Conservation (phyloP, 257 asterid species). For the Schizonepeta tenuifolia region DNA sequence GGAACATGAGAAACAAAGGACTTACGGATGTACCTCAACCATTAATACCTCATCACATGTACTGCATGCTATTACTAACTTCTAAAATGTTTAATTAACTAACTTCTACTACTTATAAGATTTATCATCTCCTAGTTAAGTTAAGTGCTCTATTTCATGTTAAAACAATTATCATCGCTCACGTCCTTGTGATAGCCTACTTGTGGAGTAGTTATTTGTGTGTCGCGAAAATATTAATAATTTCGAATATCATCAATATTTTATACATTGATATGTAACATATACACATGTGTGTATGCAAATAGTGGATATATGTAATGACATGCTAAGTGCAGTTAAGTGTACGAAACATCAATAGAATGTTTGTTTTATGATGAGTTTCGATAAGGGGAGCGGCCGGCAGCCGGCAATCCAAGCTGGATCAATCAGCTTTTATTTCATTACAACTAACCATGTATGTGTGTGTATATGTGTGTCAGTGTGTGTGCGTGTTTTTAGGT, state of each 20-base stretch:
- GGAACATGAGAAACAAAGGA: conserved; percentile 39
- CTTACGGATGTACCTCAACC: conserved; percentile 62
- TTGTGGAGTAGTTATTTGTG: no score
- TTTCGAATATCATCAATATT: no score
- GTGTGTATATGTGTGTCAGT: no score
- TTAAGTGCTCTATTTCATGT: no score
- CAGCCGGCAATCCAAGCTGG: conserved; percentile 26
- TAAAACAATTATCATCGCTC: no score
- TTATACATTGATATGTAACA: no score
- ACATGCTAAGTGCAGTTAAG: neutral
- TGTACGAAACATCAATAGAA: neutral
- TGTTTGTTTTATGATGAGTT: neutral
- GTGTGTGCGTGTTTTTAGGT: no score
- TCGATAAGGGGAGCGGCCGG: neutral
- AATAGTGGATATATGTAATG: neutral
- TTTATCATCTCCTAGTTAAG: neutral
- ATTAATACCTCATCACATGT: conserved; percentile 47
- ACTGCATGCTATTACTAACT: conserved; percentile 30
- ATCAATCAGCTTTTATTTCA: conserved; percentile 7
- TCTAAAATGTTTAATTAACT: conserved; percentile 18
- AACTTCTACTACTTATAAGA: neutral
- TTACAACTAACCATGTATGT: no score
- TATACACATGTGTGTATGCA: neutral
- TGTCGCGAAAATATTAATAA: no score
- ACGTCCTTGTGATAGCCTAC: no score